Percentiles rank a stretch among this genome's conserved stretches.
Evolutionary conservation across 495 filamentous ascomycete species (phyloP).

Genomic region (Copromyces sp.): DNA sequence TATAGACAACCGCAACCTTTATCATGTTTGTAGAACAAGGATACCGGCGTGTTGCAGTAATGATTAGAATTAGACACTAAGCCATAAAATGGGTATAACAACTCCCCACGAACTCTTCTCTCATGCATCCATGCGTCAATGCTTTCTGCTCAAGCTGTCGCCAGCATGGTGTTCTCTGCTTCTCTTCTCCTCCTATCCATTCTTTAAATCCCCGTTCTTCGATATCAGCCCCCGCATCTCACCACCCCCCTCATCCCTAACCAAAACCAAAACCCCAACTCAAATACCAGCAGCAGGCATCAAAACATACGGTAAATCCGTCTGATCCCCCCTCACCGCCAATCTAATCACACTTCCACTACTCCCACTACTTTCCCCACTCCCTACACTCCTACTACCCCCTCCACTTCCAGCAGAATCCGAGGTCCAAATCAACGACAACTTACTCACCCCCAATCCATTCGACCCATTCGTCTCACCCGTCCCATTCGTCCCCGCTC

Average conservation of each 20-base stretch:
- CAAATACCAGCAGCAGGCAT: constrained; percentile 7
- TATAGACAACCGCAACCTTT: not conserved
- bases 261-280: not conserved
- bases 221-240: too few species aligned
- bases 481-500: not conserved
- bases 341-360: constrained; percentile 31
- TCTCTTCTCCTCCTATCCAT: not conserved
- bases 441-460: not conserved
- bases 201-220: too few species aligned
- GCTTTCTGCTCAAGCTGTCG: not conserved
- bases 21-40: not conserved
- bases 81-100: not conserved
- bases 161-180: not conserved
- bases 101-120: not conserved
- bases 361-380: not conserved
- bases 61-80: not conserved
- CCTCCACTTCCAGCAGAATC: constrained; percentile 23
- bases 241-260: not conserved
- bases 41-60: not conserved
- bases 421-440: not conserved
- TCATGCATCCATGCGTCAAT: not conserved
- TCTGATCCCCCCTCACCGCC: constrained; percentile 24
- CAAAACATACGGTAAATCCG: constrained; percentile 35
- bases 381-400: constrained; percentile 30
- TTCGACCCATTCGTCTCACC: not conserved